Evolutionary conservation across 768 basidiomycete genomes (phyloP), one percentile per base, ranked within the genome.

Genomic region (Tulasnella sp.): DNA sequence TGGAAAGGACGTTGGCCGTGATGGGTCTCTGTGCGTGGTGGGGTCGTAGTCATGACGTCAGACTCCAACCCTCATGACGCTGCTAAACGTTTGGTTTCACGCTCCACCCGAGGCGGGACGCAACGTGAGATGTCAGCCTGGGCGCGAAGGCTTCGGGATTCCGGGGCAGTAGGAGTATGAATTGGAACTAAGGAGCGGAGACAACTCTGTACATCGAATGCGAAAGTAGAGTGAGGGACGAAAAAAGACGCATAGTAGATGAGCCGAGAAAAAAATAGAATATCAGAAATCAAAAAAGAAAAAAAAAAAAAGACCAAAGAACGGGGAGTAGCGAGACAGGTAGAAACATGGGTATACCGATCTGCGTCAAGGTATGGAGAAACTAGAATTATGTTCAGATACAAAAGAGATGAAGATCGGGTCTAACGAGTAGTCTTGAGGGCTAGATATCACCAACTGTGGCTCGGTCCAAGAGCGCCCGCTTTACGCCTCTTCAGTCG

Each of bases 151-250:
- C n/a, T n/a, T n/a, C n/a, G n/a, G n/a, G 58, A 5, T 56, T 5
- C 18, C 7, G 24, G 31, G 31, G 27, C 27, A 68, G 14, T 31
- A 68, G 48, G 48, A 52, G 34, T 68, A 14, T 12, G 34, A 68
- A 68, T 31, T 68, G 27, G 34, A 34, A 31, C 62, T 34, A 68
- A 68, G 62, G 62, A 68, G 62, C 62, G 62, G 62, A 34, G 14
- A 68, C 62, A 68, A 68, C 62, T 68, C 62, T 68, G 62, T 68
- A 68, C 62, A 68, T 68, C 62, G 62, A 68, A 68, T 68, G n/a
- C 62, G 62, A 68, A 68, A 34, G 24, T 68, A 27, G 56, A 58
- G 27, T n/a, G 56, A 18, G 56, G n/a, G 56, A 58, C 7, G 27
- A 12, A 12, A n/a, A 18, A 68, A 31, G 34, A 27, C 62, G 62